Evolutionary conservation across 768 basidiomycete species (phyloP).

Genomic region (Rhodotorula taiwanensis): DNA sequence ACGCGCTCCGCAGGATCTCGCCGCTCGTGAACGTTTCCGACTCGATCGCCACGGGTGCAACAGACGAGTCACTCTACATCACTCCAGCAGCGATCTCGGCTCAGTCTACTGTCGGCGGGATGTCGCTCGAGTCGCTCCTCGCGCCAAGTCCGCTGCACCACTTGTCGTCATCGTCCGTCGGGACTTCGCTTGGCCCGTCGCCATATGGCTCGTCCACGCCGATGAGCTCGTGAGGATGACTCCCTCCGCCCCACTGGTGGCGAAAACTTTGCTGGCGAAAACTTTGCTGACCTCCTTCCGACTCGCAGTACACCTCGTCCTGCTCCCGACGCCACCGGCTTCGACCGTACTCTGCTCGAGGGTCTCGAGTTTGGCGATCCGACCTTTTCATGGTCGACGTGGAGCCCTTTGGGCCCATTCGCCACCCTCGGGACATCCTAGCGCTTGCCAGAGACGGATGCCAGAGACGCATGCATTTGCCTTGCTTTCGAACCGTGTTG

Average conservation of each 20-base stretch:
- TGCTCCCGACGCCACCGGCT: neutral
- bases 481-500: no score
- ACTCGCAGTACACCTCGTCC: no score
- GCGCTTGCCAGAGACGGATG: no score
- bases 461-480: no score
- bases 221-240: neutral
- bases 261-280: no score
- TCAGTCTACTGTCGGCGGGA: neutral
- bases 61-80: neutral
- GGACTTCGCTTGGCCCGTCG: neutral
- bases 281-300: no score
- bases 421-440: slow-evolving; percentile 1
- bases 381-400: slow-evolving; percentile 1
- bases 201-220: neutral
- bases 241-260: no score
- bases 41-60: no score
- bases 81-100: neutral
- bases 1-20: no score
- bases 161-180: neutral
- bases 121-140: neutral
- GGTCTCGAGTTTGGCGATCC: slow-evolving; percentile 12
- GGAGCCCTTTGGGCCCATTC: neutral
- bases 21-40: no score
- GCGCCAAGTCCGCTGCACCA: no score
- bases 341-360: slow-evolving; percentile 3